Base-by-base conservation (phyloP, 1,284 basidiomycete genomes). In the Pseudozyma thailandica region DNA sequence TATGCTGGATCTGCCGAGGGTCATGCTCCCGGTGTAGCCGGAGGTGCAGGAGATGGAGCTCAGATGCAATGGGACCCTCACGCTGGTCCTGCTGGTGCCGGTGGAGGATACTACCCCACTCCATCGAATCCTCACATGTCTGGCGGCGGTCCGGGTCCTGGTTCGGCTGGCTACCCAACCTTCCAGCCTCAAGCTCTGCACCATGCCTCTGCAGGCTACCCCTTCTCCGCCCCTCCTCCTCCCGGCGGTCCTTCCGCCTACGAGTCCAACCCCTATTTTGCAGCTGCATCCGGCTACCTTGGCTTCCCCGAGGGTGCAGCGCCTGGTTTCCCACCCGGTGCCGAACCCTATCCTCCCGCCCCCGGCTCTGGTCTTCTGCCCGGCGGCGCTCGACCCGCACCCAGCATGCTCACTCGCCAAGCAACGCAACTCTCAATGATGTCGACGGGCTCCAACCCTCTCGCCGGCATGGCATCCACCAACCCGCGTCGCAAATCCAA, bases 211-310 rank as follows among this genome's bases (percentile, higher is more conserved):
- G 55, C 59, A 2, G 60, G 50, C 45, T 72, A 72, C 25, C 59
- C 70, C 0, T 72, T 72, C 27, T 27, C 70, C 1, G 43, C 37
- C 13, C 38, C 46, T 15, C 52, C 44, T 23, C 28, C 50, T 6
- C 20, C 44, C 1, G 52, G 50, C 42, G 53, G 48, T 21, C 42
- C 50, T 7, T 57, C 64, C 2, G 68, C 48, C 10, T 68, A 53
- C 41, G 65, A 71, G 13, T 15, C 60, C 6, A 78, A 77, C 39
- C 60, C 74, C 6, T 78, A 78, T 56, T 74, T 75, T 61, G 72
- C 68, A 8, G 74, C 74, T 27, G 76, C 76, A 5, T 59, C 65
- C 6, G 72, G 72, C 33, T 74, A 74, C 30, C 61, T 70, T 20
- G 73, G 73, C 42, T 75, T 64, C 28, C 73, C 72, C 18, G 68